A percentile compares a stretch with the other conserved stretches of the same genome.
Evolutionary conservation across 176 grass and related monocot genomes (phyloP).

Genomic region (Areca catechu): DNA sequence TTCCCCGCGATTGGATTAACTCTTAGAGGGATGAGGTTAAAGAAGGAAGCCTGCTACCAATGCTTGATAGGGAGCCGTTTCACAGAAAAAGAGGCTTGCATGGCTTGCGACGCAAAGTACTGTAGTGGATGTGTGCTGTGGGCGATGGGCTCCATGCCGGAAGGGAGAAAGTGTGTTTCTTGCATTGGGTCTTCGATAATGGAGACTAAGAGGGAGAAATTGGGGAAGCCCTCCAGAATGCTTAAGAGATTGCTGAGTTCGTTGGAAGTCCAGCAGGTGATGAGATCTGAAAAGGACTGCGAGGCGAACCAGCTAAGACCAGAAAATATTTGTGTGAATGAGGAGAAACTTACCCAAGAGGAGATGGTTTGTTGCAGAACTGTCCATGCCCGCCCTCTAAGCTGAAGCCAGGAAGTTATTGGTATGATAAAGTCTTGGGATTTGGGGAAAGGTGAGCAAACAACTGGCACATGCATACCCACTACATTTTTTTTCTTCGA

Average conservation of each 20-base stretch:
- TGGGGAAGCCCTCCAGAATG: slow-evolving; percentile 62
- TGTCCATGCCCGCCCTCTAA: slow-evolving; percentile 50
- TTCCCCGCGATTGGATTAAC: slow-evolving; percentile 19
- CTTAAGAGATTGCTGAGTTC: slow-evolving; percentile 64
- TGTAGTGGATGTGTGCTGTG: slow-evolving; percentile 54
- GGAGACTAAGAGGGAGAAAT: slow-evolving; percentile 43
- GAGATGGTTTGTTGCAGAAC: slow-evolving; percentile 54
- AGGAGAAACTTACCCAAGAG: slow-evolving; percentile 42
- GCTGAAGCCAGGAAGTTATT: slow-evolving; percentile 74
- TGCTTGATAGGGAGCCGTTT: slow-evolving; percentile 69
- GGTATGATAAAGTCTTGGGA: slow-evolving; percentile 94
- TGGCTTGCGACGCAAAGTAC: slow-evolving; percentile 69
- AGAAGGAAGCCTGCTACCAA: slow-evolving; percentile 45
- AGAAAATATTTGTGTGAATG: slow-evolving; percentile 70
- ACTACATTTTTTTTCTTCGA: background rate
- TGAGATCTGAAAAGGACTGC: slow-evolving; percentile 70
- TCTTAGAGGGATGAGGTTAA: background rate
- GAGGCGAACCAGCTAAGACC: slow-evolving; percentile 58
- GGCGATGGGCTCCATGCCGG: slow-evolving; percentile 95
- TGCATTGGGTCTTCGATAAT: slow-evolving; percentile 69
- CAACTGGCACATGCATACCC: background rate
- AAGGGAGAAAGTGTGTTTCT: slow-evolving; percentile 64
- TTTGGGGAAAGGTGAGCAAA: slow-evolving; percentile 90
- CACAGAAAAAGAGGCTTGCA: slow-evolving; percentile 57
- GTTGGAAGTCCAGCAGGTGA: slow-evolving; percentile 58